phyloP scores from a whole-genome alignment of 257 asterid species.

The Phtheirospermum japonicum region DNA sequence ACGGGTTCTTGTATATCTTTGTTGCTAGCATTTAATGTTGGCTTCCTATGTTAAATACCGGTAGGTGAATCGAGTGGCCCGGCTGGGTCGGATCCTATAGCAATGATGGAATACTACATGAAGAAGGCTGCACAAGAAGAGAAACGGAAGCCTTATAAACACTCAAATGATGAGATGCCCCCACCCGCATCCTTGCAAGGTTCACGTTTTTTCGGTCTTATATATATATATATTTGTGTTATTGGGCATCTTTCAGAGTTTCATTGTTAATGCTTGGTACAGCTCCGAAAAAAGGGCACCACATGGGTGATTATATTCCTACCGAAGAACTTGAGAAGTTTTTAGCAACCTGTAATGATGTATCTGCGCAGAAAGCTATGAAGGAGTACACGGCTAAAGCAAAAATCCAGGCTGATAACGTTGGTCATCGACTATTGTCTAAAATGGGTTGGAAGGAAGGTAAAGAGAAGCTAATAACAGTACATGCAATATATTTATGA shows the following conservation, averaged over 20 bases:
- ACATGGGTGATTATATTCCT: conserved; percentile 97
- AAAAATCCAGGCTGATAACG: conserved; percentile 92
- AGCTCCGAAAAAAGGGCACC: conserved; percentile 84
- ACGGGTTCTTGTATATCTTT: too few species aligned
- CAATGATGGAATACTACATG: conserved; percentile 97
- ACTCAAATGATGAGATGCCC: conserved; percentile 96
- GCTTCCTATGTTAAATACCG: conserved; percentile 28
- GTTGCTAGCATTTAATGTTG: conserved; percentile 7
- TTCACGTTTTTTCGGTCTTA: conserved; percentile 14
- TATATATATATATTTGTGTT: neutral
- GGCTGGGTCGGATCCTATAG: conserved; percentile 68
- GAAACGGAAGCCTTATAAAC: conserved; percentile 59
- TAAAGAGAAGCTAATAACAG: conserved; percentile 31
- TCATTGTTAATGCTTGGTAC: conserved; percentile 23
- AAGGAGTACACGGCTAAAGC: conserved; percentile 61
- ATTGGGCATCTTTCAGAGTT: conserved; percentile 6
- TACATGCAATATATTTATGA: conserved; percentile 37
- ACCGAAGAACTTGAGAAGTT: conserved; percentile 90
- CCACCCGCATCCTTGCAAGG: conserved; percentile 91
- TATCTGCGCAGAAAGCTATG: conserved; percentile 57
- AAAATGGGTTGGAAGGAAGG: conserved; percentile 99
- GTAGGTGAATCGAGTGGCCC: conserved; percentile 58
- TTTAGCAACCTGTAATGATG: conserved; percentile 81
- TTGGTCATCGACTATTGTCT: conserved; percentile 82
- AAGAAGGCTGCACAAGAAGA: conserved; percentile 96